These are phyloP conservation scores for Vigna reflexopilosa DNA, from an alignment of 306 rosid genomes.

Conservation along the genomic window DNA sequence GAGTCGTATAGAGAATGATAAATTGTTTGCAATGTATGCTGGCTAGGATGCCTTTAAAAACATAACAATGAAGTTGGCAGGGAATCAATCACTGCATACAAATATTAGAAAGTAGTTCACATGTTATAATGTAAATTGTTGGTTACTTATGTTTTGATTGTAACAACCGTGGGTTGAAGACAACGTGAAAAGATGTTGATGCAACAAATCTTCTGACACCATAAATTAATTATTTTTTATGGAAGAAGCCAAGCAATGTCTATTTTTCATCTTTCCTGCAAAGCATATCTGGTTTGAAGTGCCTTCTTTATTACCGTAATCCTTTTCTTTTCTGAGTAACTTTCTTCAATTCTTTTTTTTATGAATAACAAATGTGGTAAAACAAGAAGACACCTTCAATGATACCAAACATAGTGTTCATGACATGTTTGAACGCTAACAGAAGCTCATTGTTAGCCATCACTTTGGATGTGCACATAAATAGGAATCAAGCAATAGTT, in stretches of 20 bases:
- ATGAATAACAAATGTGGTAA: neutral
- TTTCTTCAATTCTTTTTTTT: neutral
- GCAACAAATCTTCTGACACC: slow-evolving; percentile 36
- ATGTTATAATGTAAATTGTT: slow-evolving; percentile 43
- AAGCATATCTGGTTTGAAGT: slow-evolving; percentile 5
- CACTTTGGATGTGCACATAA: neutral
- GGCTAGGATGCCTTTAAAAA: slow-evolving; percentile 36
- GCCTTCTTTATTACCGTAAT: neutral
- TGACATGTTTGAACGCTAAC: neutral
- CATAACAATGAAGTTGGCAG: slow-evolving; percentile 50
- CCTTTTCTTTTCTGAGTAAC: neutral
- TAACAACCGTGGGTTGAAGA: slow-evolving; percentile 32
- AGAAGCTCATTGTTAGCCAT: neutral
- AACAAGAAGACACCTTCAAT: neutral
- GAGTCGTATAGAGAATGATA: slow-evolving; percentile 47
- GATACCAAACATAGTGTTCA: neutral
- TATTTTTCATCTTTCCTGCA: neutral
- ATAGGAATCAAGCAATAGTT: neutral
- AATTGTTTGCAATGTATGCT: slow-evolving; percentile 23
- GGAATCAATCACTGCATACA: slow-evolving; percentile 33
- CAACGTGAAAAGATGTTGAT: slow-evolving; percentile 36
- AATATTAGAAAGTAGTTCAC: slow-evolving; percentile 49
- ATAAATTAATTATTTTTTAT: slow-evolving; percentile 5
- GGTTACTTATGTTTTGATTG: slow-evolving; percentile 39
- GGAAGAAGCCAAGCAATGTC: neutral